Percentiles rank a stretch among this genome's conserved stretches.
phyloP scores from a whole-genome alignment of 139 green algal species.

The Picochlorum costavermella region DNA sequence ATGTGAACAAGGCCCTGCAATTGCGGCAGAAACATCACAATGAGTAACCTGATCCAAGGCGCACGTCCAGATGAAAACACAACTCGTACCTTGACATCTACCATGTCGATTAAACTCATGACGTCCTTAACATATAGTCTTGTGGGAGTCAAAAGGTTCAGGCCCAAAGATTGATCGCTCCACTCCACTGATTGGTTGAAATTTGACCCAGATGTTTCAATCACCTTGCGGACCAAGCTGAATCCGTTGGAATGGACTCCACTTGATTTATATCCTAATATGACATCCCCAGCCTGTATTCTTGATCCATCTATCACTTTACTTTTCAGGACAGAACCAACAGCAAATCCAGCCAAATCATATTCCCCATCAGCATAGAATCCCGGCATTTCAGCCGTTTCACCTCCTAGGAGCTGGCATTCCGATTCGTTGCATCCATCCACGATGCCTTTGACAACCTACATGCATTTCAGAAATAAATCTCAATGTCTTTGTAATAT shows the following conservation, averaged over 20 bases:
- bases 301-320: constrained; percentile 79
- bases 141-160: constrained; percentile 60
- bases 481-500: background rate
- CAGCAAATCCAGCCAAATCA: constrained; percentile 95
- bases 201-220: constrained; percentile 39
- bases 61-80: background rate
- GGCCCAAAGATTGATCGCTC: constrained; percentile 44
- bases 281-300: constrained; percentile 73
- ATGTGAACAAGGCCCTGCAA: constrained; percentile 86
- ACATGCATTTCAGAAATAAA: background rate
- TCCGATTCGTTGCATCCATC: constrained; percentile 84
- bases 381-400: constrained; percentile 98
- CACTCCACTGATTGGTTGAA: constrained; percentile 60
- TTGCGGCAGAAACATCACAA: background rate
- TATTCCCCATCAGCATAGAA: constrained; percentile 97
- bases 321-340: constrained; percentile 91
- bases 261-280: constrained; percentile 73
- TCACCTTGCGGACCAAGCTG: constrained; percentile 82
- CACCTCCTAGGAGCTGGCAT: constrained; percentile 85
- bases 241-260: constrained; percentile 97
- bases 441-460: constrained; percentile 95
- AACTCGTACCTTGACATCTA: constrained; percentile 37
- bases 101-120: constrained; percentile 43
- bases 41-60: background rate
- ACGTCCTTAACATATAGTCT: constrained; percentile 51